phyloP scores from a whole-genome alignment of 768 basidiomycete genomes.

The Suillus weaverae region DNA sequence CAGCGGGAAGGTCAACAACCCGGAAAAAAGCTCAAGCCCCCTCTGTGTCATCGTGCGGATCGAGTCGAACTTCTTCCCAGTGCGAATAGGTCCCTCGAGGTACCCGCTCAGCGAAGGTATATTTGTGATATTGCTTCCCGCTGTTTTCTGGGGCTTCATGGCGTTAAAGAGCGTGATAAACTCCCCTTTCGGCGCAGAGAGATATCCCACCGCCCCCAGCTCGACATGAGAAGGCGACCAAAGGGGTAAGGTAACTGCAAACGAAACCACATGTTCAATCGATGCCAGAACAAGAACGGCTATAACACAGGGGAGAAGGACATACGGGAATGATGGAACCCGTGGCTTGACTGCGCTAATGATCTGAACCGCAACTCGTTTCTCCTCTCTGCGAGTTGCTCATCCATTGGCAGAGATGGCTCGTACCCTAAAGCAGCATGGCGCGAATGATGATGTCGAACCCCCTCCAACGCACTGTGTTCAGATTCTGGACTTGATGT shows the following conservation, averaged over 20 bases:
- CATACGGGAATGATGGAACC: constrained; percentile 69
- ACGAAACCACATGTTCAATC: not conserved
- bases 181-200: constrained; percentile 55
- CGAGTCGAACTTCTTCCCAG: constrained; percentile 41
- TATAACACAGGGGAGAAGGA: constrained; percentile 10
- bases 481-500: constrained; percentile 11
- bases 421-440: constrained; percentile 35
- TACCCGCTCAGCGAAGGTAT: constrained; percentile 62
- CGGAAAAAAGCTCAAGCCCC: constrained; percentile 52
- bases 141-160: constrained; percentile 46
- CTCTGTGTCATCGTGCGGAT: constrained; percentile 57
- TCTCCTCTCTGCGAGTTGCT: constrained; percentile 40
- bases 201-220: constrained; percentile 70
- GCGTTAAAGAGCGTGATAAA: constrained; percentile 73
- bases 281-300: not conserved
- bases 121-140: constrained; percentile 38
- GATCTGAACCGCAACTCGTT: constrained; percentile 72
- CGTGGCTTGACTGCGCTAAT: constrained; percentile 51
- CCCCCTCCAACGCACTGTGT: constrained; percentile 3
- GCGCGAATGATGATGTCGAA: not conserved
- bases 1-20: constrained; percentile 47
- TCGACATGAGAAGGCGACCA: constrained; percentile 62
- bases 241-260: constrained; percentile 55
- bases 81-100: constrained; percentile 44
- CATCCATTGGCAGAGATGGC: constrained; percentile 40